Base-by-base conservation (phyloP, 805 yeast genomes). In the Danielia reshetovae region DNA sequence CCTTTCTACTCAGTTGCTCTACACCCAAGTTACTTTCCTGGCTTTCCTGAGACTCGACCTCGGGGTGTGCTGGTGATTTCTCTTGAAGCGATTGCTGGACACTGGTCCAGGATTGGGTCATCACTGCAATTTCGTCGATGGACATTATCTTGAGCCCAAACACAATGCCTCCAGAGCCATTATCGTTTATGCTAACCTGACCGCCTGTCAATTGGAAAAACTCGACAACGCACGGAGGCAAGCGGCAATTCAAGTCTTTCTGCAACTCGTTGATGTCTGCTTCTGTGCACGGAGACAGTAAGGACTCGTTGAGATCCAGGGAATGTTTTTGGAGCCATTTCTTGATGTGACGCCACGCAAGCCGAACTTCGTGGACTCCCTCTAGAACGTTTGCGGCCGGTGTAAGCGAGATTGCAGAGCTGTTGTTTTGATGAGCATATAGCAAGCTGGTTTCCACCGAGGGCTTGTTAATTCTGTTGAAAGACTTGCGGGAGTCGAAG, bases 311-410 rank as follows among this genome's bases (percentile, higher is more conserved):
- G 37, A 93, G 66, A 60, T 90, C 98, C 1, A 93, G 85, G 45
- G 81, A 82, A 58, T 86, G 74, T 36, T 77, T 75, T 23, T 75
- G 71, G 13, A 90, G 67, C 96, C 97, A 90, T 13, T 77, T 68
- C 46, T 85, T 90, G 38, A 90, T 79, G 51, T 89, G 89, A 43
- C 84, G 74, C 97, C 97, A 90, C 9, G 96, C 84, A 15, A 79
- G 74, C 24, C 81, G 68, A 2, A 75, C 68, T 43, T 89, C 86
- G 35, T 90, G 79, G 17, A 84, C 81, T 30, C 94, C 95, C 36
- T 55, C 70, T 40, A 54, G 64, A 40, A 44, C 72, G 15, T 36
- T 46, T 18, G 35, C 15, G 12, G 12, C 21, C 18, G 38, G 10
- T 5, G 23, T 12, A 7, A 45, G 36, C 5, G 59, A 45, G 3